Conservation (phyloP, 768 basidiomycete species). For the Naganishia kalamii region DNA sequence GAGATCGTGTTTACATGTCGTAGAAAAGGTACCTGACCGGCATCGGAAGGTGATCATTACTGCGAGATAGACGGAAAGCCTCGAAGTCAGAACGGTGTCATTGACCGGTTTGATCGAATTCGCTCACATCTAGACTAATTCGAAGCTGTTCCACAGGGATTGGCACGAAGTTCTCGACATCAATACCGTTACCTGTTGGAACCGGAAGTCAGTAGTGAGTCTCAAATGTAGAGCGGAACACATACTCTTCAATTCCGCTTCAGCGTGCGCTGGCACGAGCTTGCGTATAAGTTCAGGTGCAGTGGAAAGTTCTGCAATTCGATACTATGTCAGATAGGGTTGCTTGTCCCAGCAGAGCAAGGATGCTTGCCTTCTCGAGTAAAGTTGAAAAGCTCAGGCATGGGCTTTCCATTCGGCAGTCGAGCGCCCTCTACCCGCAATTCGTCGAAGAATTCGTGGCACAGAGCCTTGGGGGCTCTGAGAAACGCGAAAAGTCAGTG, state of each 20-base stretch:
- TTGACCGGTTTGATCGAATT: background rate
- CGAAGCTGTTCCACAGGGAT: constrained; percentile 94
- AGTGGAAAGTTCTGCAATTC: constrained; percentile 75
- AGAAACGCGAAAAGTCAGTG: constrained; percentile 55
- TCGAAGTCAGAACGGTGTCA: too few species aligned
- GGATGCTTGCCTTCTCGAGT: constrained; percentile 76
- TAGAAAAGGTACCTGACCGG: too few species aligned
- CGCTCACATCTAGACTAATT: constrained; percentile 67
- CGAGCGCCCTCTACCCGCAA: constrained; percentile 78
- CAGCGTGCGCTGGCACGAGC: constrained; percentile 83
- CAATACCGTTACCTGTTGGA: constrained; percentile 60
- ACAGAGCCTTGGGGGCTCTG: constrained; percentile 63
- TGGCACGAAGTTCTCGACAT: constrained; percentile 85
- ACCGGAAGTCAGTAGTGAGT: background rate
- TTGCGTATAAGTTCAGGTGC: constrained; percentile 87
- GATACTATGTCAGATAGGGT: background rate
- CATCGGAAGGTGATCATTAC: too few species aligned
- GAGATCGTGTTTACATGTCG: background rate
- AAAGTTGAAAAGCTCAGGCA: constrained; percentile 90
- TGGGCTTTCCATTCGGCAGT: constrained; percentile 96
- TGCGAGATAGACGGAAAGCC: too few species aligned
- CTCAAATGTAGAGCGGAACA: background rate
- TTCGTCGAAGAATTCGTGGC: constrained; percentile 87
- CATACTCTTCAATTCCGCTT: constrained; percentile 63
- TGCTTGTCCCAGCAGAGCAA: background rate